Conservation (phyloP, 352 stramenopile species). For the Pythium volutum region DNA sequence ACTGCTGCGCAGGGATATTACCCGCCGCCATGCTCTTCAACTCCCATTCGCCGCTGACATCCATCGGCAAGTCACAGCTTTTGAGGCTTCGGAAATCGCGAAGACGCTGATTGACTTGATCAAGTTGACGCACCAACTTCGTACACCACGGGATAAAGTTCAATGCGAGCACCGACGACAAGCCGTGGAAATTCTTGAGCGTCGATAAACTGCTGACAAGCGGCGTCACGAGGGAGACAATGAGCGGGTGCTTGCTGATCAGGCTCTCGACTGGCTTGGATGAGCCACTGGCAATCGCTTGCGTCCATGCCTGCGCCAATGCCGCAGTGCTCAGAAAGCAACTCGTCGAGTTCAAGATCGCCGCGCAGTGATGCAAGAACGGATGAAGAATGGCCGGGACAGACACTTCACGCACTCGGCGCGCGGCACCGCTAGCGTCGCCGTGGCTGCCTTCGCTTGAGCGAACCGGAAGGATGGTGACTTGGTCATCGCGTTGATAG, state of each 20-base stretch:
- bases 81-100: conserved; percentile 29
- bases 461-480: conserved; percentile 78
- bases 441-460: conserved; percentile 30
- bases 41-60: conserved; percentile 82
- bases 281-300: not conserved
- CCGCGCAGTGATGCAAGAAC: conserved; percentile 64
- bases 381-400: conserved; percentile 74
- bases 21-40: conserved; percentile 84
- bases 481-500: conserved; percentile 88
- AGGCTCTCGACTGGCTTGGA: conserved; percentile 8
- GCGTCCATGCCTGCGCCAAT: not conserved
- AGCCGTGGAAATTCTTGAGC: conserved; percentile 65
- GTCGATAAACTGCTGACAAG: conserved; percentile 62
- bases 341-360: conserved; percentile 55
- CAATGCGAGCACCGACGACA: conserved; percentile 64
- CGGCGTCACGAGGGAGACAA: conserved; percentile 63
- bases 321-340: conserved; percentile 39
- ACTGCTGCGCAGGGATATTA: conserved; percentile 86
- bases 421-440: conserved; percentile 24
- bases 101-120: conserved; percentile 55
- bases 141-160: conserved; percentile 81
- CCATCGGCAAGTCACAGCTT: conserved; percentile 45
- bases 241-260: conserved; percentile 43
- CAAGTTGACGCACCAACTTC: conserved; percentile 59
- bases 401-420: conserved; percentile 34